Conservation (phyloP, 495 filamentous ascomycete genomes). For the Aspergillus avenaceus region DNA sequence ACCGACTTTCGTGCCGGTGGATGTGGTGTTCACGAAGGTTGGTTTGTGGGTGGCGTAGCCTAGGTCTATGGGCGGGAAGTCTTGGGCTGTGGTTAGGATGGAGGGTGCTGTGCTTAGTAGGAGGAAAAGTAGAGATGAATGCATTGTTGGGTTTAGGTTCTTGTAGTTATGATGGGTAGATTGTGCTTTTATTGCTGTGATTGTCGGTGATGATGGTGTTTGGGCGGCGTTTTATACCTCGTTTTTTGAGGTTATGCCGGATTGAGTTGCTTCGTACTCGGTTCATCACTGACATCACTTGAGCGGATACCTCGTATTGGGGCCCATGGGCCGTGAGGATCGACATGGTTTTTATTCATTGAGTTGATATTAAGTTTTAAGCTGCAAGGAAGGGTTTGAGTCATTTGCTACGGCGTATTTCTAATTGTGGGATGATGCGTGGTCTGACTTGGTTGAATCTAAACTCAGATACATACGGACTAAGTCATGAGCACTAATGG, state of each 20-base stretch:
- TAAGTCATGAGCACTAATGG: too few relatives aligned
- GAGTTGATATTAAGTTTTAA: not conserved
- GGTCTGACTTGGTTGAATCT: too few relatives aligned
- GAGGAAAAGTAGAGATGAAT: not conserved
- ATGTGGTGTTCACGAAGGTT: not conserved
- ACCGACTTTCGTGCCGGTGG: not conserved
- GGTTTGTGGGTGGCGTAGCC: not conserved
- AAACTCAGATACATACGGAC: too few relatives aligned
- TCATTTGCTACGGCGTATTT: too few relatives aligned
- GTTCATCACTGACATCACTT: too few relatives aligned
- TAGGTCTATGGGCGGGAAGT: not conserved
- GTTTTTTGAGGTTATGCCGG: not conserved
- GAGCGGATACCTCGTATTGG: not conserved
- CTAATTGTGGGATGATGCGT: too few relatives aligned
- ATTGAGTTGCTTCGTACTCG: not conserved
- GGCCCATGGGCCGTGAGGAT: not conserved
- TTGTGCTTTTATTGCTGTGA: not conserved
- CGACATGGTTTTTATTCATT: not conserved
- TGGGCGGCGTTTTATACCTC: too few relatives aligned
- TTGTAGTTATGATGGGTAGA: not conserved
- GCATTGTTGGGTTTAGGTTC: not conserved
- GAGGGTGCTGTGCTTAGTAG: not conserved
- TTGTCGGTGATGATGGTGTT: not conserved
- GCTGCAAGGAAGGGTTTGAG: too few relatives aligned
- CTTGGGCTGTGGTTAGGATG: not conserved